Conservation (phyloP, 1,284 basidiomycete species). For the Boletus subluridellus region DNA sequence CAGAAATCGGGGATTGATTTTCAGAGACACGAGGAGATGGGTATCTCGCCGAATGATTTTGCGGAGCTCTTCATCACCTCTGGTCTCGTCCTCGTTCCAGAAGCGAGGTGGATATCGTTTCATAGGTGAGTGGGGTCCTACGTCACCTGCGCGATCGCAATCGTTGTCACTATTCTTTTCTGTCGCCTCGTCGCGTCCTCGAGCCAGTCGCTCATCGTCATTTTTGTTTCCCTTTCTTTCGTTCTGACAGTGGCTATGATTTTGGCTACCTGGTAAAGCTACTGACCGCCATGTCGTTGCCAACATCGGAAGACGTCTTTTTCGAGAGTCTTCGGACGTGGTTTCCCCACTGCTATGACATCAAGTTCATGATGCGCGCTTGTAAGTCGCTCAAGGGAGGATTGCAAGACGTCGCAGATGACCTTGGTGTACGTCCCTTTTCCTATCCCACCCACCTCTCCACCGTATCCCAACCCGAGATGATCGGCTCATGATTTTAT, state of each 20-base stretch:
- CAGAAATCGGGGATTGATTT: conserved; percentile 97
- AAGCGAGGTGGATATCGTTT: conserved; percentile 97
- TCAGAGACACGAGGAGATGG: conserved; percentile 86
- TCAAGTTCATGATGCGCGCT: conserved; percentile 94
- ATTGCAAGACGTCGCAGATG: conserved; percentile 94
- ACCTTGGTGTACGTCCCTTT: conserved; percentile 62
- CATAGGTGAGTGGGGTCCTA: conserved; percentile 67
- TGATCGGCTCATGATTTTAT: neutral
- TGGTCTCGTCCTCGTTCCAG: conserved; percentile 85
- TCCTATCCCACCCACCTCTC: neutral
- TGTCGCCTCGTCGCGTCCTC: neutral
- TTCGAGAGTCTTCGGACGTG: conserved; percentile 86
- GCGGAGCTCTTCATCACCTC: conserved; percentile 97
- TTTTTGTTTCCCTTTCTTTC: neutral
- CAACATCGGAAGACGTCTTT: conserved; percentile 86
- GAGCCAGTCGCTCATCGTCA: conserved; percentile 8
- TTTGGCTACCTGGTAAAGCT: conserved; percentile 98
- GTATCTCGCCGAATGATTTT: conserved; percentile 92
- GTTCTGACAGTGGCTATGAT: conserved; percentile 81
- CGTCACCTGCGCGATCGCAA: neutral
- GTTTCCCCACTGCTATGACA: conserved; percentile 98
- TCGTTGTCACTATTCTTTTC: neutral
- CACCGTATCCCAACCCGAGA: neutral
- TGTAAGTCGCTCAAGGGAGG: conserved; percentile 90
- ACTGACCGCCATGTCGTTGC: conserved; percentile 84